Evolutionary conservation across 208 protist genomes (phyloP), one percentile per base, ranked within the genome.

Genomic region (Crithidia fasciculata): DNA sequence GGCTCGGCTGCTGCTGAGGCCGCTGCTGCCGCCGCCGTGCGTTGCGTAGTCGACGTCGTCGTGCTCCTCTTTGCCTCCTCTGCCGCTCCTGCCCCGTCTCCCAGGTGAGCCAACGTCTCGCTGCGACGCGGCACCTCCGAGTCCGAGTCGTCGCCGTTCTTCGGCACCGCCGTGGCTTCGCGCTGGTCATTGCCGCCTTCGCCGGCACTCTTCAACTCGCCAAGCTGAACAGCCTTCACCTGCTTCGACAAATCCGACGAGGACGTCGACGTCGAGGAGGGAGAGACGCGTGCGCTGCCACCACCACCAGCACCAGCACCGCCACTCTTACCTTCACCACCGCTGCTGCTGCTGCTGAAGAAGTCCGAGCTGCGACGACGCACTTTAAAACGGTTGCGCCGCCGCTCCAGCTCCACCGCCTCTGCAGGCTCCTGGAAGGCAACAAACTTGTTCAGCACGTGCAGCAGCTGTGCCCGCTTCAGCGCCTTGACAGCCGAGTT

Each of bases 361-460:
- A 68, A 70, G 65, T 69, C 64, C 15, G 77, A 79, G 55, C 45
- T 55, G 66, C 18, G 67, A 3, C 49, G 66, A 4, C 67, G 64
- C 59, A 58, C 67, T 8, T 44, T 56, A 44, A 68, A 49, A 9
- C 61, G 53, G 74, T 44, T 49, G 37, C 67, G 74, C 16, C 54
- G 61, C 67, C 63, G 45, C 67, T 74, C 52, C 19, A 54, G 16
- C 67, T 70, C 47, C 8, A 43, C 36, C 44, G 57, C 76, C 55
- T 87, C 82, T 57, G 85, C 73, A 0, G 87, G 85, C 53, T 96
- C 87, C 64, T 94, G 85, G 66, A 96, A 96, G 7, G 92, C 90
- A 0, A 95, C 89, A 59, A 91, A 96, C 66, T 89, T 88, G 77
- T 94, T 93, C 40, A 95, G 74, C 19, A 92, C 85, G 80, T 96